These are phyloP conservation scores for Eleusine indica DNA, from an alignment of 176 grass and related monocot species.

Conservation along the genomic window DNA sequence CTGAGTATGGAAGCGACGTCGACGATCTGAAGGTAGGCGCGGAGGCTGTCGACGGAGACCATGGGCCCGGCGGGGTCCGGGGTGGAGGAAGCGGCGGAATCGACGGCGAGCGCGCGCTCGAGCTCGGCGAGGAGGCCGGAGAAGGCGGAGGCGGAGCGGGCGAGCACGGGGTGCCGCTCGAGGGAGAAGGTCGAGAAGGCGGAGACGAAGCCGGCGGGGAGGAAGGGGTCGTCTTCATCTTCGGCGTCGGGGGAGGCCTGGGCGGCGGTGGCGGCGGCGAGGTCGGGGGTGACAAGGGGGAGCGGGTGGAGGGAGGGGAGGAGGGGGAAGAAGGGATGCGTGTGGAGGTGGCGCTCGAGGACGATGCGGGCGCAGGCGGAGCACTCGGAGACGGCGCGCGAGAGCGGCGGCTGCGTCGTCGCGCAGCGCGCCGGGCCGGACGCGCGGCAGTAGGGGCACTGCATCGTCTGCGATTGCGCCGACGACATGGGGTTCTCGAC, in stretches of 20 bases:
- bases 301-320: constrained; percentile 67
- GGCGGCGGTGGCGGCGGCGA: constrained; percentile 35
- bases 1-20: constrained; percentile 84
- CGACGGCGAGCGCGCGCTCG: constrained; percentile 72
- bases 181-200: constrained; percentile 96
- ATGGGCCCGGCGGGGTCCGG: constrained; percentile 69
- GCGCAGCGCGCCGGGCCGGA: constrained; percentile 59
- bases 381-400: constrained; percentile 78
- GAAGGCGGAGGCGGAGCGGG: constrained; percentile 82
- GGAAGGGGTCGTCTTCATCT: constrained; percentile 76
- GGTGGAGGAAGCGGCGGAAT: constrained; percentile 50
- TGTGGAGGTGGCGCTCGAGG: constrained; percentile 74
- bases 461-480: constrained; percentile 27
- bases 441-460: constrained; percentile 82
- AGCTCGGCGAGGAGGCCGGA: constrained; percentile 93
- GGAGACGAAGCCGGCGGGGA: constrained; percentile 84
- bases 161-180: constrained; percentile 82
- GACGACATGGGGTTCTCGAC: constrained; percentile 25
- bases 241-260: neutral
- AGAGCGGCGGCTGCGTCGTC: constrained; percentile 59
- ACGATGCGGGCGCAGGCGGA: constrained; percentile 76
- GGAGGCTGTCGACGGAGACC: constrained; percentile 87
- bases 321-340: constrained; percentile 85
- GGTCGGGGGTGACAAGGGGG: constrained; percentile 84
- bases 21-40: constrained; percentile 97